Evolutionary conservation across 768 basidiomycete genomes (phyloP).

Genomic region (Suillus ampliporus): DNA sequence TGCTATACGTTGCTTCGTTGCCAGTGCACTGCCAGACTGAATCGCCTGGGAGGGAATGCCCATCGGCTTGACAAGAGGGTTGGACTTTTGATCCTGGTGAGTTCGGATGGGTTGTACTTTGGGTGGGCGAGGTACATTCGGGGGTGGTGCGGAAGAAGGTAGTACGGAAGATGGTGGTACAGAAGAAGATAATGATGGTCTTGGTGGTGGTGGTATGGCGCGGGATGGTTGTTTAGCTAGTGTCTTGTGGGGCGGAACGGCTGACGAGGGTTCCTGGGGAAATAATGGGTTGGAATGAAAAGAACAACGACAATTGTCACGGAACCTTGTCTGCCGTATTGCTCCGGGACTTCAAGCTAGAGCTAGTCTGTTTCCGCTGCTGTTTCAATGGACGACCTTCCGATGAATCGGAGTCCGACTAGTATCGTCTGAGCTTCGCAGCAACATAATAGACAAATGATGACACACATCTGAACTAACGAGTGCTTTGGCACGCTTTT

Average conservation of each 20-base stretch:
- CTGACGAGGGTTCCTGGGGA: not conserved
- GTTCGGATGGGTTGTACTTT: conserved; percentile 27
- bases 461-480: conserved; percentile 21
- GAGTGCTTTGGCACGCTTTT: conserved; percentile 12
- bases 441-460: not conserved
- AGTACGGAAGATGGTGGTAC: conserved; percentile 10
- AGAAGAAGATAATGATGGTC: conserved; percentile 2
- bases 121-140: conserved; percentile 16
- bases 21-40: conserved; percentile 43
- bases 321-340: conserved; percentile 1
- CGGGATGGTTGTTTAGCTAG: not conserved
- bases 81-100: conserved; percentile 34
- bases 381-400: conserved; percentile 10
- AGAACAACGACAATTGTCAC: not conserved
- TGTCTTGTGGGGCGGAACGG: not conserved
- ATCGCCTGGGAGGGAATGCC: conserved; percentile 26
- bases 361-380: not conserved
- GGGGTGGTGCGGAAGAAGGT: conserved; percentile 9
- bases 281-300: not conserved
- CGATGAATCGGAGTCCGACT: conserved; percentile 26
- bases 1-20: conserved; percentile 57
- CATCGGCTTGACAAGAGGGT: conserved; percentile 41
- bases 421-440: not conserved
- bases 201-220: conserved; percentile 6
- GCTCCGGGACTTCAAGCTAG: not conserved